Evolutionary conservation across 2,329 filamentous ascomycete genomes (phyloP).

Genomic region (Colletotrichum aenigma): DNA sequence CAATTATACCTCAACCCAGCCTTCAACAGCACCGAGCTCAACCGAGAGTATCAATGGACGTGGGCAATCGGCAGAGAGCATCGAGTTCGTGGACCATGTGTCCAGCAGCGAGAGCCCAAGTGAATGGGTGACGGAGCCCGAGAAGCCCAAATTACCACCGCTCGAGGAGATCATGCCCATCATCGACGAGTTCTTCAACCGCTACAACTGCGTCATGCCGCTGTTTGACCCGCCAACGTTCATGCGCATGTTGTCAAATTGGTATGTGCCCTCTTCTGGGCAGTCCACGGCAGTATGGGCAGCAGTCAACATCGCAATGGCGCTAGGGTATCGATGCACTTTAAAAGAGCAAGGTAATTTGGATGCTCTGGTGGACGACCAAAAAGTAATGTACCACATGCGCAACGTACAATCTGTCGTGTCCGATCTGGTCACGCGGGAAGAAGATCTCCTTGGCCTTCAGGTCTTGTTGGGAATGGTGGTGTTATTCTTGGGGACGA

Average conservation of each 20-base stretch:
- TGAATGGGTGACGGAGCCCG: slow-evolving; percentile 17
- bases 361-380: slow-evolving; percentile 17
- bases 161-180: slow-evolving; percentile 37
- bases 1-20: background rate
- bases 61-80: background rate
- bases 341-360: slow-evolving; percentile 23
- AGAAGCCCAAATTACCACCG: slow-evolving; percentile 29
- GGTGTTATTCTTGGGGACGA: slow-evolving; percentile 39
- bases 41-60: background rate
- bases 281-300: slow-evolving; percentile 31
- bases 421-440: slow-evolving; percentile 39
- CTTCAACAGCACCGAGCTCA: background rate
- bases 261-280: slow-evolving; percentile 31
- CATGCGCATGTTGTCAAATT: slow-evolving; percentile 37
- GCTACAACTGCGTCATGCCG: slow-evolving; percentile 39
- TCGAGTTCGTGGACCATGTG: background rate
- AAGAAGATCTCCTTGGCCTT: slow-evolving; percentile 40
- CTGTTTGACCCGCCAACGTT: slow-evolving; percentile 41
- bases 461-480: slow-evolving; percentile 43
- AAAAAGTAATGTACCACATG: slow-evolving; percentile 31
- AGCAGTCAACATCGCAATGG: slow-evolving; percentile 42
- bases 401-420: slow-evolving; percentile 41
- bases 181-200: slow-evolving; percentile 40
- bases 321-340: slow-evolving; percentile 34
- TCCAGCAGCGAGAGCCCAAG: slow-evolving; percentile 3